A percentile compares a stretch with the other conserved stretches of the same genome.
These are phyloP conservation scores for Angomonas ambiguus DNA, from an alignment of 208 protist genomes.

Conservation along the genomic window DNA sequence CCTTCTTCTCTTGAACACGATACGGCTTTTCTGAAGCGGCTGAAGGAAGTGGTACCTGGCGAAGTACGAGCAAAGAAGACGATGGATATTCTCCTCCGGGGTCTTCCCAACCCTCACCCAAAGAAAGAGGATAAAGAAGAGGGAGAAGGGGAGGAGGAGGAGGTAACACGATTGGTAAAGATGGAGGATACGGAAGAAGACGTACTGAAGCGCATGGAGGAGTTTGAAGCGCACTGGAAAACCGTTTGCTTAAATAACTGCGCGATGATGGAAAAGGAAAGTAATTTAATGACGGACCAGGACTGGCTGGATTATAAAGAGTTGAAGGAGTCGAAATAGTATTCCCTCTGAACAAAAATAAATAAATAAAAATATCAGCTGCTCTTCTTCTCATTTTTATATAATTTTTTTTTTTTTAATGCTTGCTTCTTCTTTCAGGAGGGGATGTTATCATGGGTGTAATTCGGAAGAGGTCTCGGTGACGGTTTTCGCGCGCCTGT, in stretches of 20 bases:
- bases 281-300: not conserved
- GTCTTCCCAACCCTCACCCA: not conserved
- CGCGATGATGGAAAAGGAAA: not conserved
- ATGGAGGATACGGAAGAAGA: not conserved
- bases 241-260: not conserved
- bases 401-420: slow-evolving; percentile 5
- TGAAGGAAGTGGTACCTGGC: not conserved
- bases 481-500: no score
- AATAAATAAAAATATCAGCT: not conserved
- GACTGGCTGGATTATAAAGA: slow-evolving; percentile 1
- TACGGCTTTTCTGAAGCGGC: not conserved
- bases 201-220: not conserved
- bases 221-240: not conserved
- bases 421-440: not conserved
- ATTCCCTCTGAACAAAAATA: no score
- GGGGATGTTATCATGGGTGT: not conserved
- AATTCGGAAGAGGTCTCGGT: not conserved
- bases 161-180: not conserved
- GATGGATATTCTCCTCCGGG: slow-evolving; percentile 1
- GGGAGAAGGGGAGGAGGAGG: not conserved
- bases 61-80: slow-evolving; percentile 1
- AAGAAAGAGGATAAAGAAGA: not conserved
- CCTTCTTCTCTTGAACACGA: no score
- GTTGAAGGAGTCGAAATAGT: no score
- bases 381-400: not conserved